These are phyloP conservation scores for Cladosporium halotolerans DNA, from an alignment of 2,329 filamentous ascomycete genomes.

Conservation along the genomic window DNA sequence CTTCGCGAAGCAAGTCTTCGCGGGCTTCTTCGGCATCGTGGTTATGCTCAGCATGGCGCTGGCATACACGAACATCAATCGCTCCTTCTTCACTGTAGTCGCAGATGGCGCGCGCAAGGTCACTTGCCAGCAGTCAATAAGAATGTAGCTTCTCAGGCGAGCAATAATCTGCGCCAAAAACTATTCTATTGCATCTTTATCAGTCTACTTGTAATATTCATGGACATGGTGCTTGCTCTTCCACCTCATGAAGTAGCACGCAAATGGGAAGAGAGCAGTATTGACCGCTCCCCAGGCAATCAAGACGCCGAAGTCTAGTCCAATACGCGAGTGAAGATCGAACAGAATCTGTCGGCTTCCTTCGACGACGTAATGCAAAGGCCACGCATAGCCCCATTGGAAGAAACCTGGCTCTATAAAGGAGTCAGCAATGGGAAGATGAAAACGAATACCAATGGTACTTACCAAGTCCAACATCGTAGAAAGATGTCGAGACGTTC, in stretches of 20 bases:
- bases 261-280: conserved; percentile 47
- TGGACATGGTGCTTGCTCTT: conserved; percentile 30
- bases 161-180: too few relatives aligned
- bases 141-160: too few relatives aligned
- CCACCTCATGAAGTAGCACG: conserved; percentile 38
- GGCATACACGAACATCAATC: conserved; percentile 51
- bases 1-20: conserved; percentile 42
- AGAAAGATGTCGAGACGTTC: conserved; percentile 57
- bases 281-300: conserved; percentile 53
- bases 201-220: conserved; percentile 26
- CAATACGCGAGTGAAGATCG: conserved; percentile 52
- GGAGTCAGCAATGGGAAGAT: conserved; percentile 24
- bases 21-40: conserved; percentile 42
- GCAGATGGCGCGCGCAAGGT: too few relatives aligned
- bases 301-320: conserved; percentile 55
- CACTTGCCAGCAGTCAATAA: too few relatives aligned
- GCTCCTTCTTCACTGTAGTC: too few relatives aligned
- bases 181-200: not conserved
- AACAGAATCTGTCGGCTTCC: conserved; percentile 56
- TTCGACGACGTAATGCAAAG: conserved; percentile 56
- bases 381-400: conserved; percentile 58
- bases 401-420: conserved; percentile 56
- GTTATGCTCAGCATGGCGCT: conserved; percentile 47
- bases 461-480: conserved; percentile 32
- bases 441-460: too few relatives aligned